Evolutionary conservation across 2,329 filamentous ascomycete species (phyloP), one percentile per base, ranked within the genome.

Genomic region (Sporothrix brunneoviolacea): DNA sequence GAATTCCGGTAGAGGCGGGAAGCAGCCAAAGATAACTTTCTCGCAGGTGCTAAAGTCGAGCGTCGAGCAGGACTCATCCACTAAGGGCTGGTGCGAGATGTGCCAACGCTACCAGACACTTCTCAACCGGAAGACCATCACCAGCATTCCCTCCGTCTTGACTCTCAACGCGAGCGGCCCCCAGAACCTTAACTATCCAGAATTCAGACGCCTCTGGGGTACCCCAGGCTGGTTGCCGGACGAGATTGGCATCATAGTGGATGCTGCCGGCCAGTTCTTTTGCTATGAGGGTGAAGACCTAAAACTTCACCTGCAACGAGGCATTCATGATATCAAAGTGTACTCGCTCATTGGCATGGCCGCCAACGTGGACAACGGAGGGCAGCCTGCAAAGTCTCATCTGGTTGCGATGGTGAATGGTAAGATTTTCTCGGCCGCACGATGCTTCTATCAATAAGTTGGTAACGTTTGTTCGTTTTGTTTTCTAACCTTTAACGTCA

Each of bases 221-320:
- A 88, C 83, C 12, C 88, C 88, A 0, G 88, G 88, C 15, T 98
- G 91, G 84, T 73, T 98, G 12, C 93, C 93, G 0, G 86, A 93
- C 62, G 90, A 97, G 64, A 91, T 98, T 60, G 93, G 93, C 33
- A 81, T 98, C 61, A 88, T 95, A 51, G 81, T 95, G 51, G 88
- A 94, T 53, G 82, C 88, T 5, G 44, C 40, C 60, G 89, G 88
- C n/a, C 88, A 95, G 62, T 88, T 97, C 62, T 91, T 88, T 67
- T 96, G 91, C 66, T 97, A 90, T 57, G 91, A 98, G 66, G 91
- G 93, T 2, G 85, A 95, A 48, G 91, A 97, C 60, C 68, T 98
- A 57, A 85, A 84, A 62, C 69, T 87, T 42, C 88, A 93, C 59
- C 69, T 94, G 19, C 84, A 91, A 61, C 80, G 86, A 28, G 87